A percentile compares a stretch with the other conserved stretches of the same genome.
phyloP scores from a whole-genome alignment of 768 basidiomycete genomes.

The Coprinellus micaceus region DNA sequence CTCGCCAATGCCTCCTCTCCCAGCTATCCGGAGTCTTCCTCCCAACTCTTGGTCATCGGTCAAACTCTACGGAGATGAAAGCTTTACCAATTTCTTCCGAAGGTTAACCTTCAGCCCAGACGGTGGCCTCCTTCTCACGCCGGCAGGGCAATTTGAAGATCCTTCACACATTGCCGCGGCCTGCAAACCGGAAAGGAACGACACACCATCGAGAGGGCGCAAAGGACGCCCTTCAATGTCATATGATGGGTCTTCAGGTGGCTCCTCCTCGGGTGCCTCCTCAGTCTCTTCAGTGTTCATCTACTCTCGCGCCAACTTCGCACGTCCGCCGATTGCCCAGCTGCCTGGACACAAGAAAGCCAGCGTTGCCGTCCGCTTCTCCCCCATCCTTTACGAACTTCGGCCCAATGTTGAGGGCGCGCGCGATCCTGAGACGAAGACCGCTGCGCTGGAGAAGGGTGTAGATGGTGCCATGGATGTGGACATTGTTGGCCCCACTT shows the following conservation, averaged over 20 bases:
- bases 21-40: constrained; percentile 80
- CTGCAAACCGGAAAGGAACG: constrained; percentile 26
- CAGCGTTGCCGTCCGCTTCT: constrained; percentile 90
- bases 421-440: constrained; percentile 30
- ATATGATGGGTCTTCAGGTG: constrained; percentile 15
- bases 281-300: constrained; percentile 78
- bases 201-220: constrained; percentile 49
- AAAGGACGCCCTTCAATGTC: constrained; percentile 31
- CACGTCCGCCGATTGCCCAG: constrained; percentile 88
- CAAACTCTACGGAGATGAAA: constrained; percentile 92
- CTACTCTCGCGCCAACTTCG: constrained; percentile 93
- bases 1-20: constrained; percentile 88
- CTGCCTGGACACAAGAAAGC: constrained; percentile 96
- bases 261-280: constrained; percentile 27
- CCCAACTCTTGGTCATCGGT: constrained; percentile 59
- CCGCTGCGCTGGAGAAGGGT: constrained; percentile 65
- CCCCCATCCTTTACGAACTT: constrained; percentile 90
- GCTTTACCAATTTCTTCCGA: constrained; percentile 92
- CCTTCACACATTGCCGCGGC: constrained; percentile 52
- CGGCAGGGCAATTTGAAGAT: constrained; percentile 97
- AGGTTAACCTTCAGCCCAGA: constrained; percentile 93
- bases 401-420: constrained; percentile 49
- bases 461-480: constrained; percentile 58
- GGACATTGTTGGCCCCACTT: constrained; percentile 50
- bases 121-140: constrained; percentile 88